These are phyloP conservation scores for Boletus tomentosulus DNA, from an alignment of 768 basidiomycete genomes.

Conservation along the genomic window DNA sequence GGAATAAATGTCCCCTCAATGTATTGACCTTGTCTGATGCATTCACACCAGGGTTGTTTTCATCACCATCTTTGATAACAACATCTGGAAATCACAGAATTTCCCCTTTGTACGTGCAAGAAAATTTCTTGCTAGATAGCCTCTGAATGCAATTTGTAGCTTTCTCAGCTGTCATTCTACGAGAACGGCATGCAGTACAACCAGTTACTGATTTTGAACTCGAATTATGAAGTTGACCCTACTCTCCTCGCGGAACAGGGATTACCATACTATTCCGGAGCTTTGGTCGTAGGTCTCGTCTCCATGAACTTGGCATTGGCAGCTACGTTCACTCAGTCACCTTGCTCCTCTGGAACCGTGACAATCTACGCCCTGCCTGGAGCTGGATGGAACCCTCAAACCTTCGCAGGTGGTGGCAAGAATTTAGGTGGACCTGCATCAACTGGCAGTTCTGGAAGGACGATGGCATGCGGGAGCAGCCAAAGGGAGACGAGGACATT, in stretches of 20 bases:
- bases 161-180: no score
- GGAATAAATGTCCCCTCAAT: not conserved
- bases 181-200: conserved; percentile 51
- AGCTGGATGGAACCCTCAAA: conserved; percentile 38
- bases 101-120: conserved; percentile 53
- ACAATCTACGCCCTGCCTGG: conserved; percentile 46
- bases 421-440: conserved; percentile 27
- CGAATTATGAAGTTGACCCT: conserved; percentile 47
- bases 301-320: conserved; percentile 28
- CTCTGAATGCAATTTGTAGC: no score
- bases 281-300: conserved; percentile 22
- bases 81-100: conserved; percentile 54
- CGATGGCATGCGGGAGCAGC: conserved; percentile 18
- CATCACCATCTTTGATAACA: conserved; percentile 38
- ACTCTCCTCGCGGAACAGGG: conserved; percentile 43
- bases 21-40: not conserved
- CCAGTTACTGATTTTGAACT: conserved; percentile 49
- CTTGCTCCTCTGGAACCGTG: conserved; percentile 49
- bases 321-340: conserved; percentile 53
- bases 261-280: conserved; percentile 28
- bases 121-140: not conserved
- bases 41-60: conserved; percentile 28
- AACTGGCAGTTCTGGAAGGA: conserved; percentile 37
- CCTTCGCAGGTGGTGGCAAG: conserved; percentile 22
- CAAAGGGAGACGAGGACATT: no score